Conservation (phyloP, 495 filamentous ascomycete species). For the Talaromyces proteolyticus region DNA sequence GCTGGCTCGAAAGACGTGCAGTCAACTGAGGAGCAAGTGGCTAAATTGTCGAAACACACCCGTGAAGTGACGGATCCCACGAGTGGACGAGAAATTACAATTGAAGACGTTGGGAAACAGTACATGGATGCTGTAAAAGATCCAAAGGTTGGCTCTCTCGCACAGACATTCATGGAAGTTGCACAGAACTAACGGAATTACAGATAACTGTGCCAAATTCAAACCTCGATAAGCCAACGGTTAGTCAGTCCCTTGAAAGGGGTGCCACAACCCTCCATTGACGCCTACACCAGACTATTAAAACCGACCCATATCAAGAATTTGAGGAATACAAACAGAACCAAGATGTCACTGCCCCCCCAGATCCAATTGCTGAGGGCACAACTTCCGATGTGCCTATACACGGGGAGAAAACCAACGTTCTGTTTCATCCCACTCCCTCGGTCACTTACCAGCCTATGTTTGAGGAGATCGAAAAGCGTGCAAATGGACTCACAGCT, state of each 20-base stretch:
- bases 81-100: slow-evolving; percentile 78
- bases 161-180: too few species aligned
- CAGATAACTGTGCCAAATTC: slow-evolving; percentile 84
- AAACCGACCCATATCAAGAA: slow-evolving; percentile 56
- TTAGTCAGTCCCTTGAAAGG: slow-evolving; percentile 18
- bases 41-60: slow-evolving; percentile 40
- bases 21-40: slow-evolving; percentile 27
- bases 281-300: slow-evolving; percentile 40
- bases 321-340: slow-evolving; percentile 71
- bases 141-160: slow-evolving; percentile 50
- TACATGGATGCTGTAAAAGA: slow-evolving; percentile 68
- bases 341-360: slow-evolving; percentile 88
- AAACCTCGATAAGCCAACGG: slow-evolving; percentile 71
- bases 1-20: slow-evolving; percentile 36
- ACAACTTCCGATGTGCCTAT: slow-evolving; percentile 91
- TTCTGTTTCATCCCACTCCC: slow-evolving; percentile 92
- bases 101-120: slow-evolving; percentile 69
- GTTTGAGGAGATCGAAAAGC: slow-evolving; percentile 68
- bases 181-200: too few species aligned
- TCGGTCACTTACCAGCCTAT: slow-evolving; percentile 81
- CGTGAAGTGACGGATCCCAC: slow-evolving; percentile 81
- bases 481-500: slow-evolving; percentile 60
- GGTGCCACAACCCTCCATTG: slow-evolving; percentile 11
- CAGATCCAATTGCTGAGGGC: slow-evolving; percentile 72
- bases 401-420: slow-evolving; percentile 91